Evolutionary conservation across 805 yeast species (phyloP), one percentile per base, ranked within the genome.

Genomic region (Vanderwaltozyma yarrowii): DNA sequence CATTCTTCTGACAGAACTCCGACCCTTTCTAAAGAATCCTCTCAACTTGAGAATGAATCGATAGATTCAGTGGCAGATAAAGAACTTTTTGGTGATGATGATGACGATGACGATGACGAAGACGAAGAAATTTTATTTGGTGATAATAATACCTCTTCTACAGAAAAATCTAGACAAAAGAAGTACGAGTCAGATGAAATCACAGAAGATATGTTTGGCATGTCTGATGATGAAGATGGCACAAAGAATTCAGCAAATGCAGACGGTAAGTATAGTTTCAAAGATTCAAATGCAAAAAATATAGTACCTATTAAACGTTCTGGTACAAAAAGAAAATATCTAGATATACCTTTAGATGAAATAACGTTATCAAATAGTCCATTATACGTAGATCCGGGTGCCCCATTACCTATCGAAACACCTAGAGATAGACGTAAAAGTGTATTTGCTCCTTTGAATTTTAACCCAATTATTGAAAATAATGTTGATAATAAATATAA

Each of bases 401-500:
- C 94, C 0, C 94, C 94, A 3, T 62, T 77, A 2, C 89, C 94
- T 0, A 60, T 73, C 15, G 69, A 45, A 40, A 61, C 74, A 0
- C 71, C 73, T n/a, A 66, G 54, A 30, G 71, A 64, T 10, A 60
- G 56, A 35, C 63, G 57, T 36, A 72, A 63, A 40, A 83, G 95
- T 31, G 75, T 80, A 0, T 88, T 86, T 59, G 83, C 95, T 0
- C 94, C 95, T 0, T 65, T 87, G 30, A 69, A 72, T 30, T 88
- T 87, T 61, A 81, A 84, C 49, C 95, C 95, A 0, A 71, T 80
- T 15, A 80, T 85, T 38, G 78, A 76, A 40, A 71, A 74, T 33
- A 76, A 73, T 41, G 78, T 89, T 29, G 97, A 89, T 54, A 76
- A 82, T 40, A 89, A 89, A 52, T 89, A 89, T 51, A 79, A 80